A percentile compares a stretch with the other conserved stretches of the same genome.
These are phyloP conservation scores for Oryza meyeriana DNA, from an alignment of 176 grass and related monocot species.

Conservation along the genomic window DNA sequence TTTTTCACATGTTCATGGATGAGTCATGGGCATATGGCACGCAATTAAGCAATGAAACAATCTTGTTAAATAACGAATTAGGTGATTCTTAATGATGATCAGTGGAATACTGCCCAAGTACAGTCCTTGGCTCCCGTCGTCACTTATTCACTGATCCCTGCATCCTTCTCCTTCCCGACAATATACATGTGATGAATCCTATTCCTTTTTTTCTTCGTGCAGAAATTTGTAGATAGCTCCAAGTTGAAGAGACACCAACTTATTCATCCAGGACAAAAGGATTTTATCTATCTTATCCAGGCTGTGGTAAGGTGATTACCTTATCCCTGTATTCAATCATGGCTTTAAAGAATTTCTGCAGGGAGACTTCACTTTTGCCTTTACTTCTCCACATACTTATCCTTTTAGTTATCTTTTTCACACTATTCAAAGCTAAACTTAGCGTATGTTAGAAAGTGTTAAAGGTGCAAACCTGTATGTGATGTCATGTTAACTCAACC, in stretches of 20 bases:
- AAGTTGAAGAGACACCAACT: slow-evolving; percentile 88
- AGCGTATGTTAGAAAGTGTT: not conserved
- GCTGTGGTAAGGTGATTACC: too few relatives aligned
- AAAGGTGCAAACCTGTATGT: too few relatives aligned
- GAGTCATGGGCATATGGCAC: too few relatives aligned
- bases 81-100: too few relatives aligned
- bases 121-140: too few relatives aligned
- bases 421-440: not conserved
- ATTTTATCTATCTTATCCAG: slow-evolving; percentile 77
- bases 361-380: not conserved
- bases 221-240: slow-evolving; percentile 91
- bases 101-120: too few relatives aligned
- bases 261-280: slow-evolving; percentile 79
- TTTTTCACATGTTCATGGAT: too few relatives aligned
- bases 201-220: slow-evolving; percentile 29
- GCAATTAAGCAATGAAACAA: too few relatives aligned
- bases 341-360: slow-evolving; percentile 2
- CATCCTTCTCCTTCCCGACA: too few relatives aligned
- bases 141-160: too few relatives aligned
- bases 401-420: not conserved
- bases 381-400: not conserved
- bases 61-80: too few relatives aligned
- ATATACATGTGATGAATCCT: not conserved
- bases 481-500: not conserved
- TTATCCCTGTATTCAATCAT: not conserved